phyloP scores from a whole-genome alignment of 2,329 filamentous ascomycete species.

The Arthrobotrys entomopaga region DNA sequence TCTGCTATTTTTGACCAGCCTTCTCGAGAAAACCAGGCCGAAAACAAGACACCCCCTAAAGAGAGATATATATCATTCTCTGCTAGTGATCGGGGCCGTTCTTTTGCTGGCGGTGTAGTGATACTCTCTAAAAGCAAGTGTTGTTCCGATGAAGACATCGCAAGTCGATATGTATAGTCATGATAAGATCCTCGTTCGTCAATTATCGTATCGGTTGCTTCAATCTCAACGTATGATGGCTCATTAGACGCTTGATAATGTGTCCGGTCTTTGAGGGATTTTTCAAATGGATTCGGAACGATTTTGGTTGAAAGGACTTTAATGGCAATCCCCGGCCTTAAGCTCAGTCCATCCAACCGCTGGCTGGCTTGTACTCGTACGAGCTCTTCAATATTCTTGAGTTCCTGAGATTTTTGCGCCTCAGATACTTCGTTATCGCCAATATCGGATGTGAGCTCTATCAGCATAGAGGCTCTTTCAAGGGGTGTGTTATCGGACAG shows the following conservation, averaged over 20 bases:
- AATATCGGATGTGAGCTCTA: background rate
- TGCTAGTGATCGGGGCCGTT: background rate
- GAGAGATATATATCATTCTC: background rate
- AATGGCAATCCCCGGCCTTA: background rate
- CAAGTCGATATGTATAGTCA: constrained; percentile 1
- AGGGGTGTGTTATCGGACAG: background rate
- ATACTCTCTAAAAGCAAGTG: too few species aligned
- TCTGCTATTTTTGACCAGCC: constrained; percentile 18
- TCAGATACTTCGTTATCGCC: background rate
- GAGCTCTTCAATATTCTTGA: background rate
- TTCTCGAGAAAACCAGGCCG: constrained; percentile 25
- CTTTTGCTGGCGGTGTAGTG: background rate
- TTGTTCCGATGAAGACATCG: constrained; percentile 31
- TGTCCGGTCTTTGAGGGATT: background rate
- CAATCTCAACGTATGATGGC: constrained; percentile 15
- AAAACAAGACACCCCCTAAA: background rate
- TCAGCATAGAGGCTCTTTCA: constrained; percentile 7
- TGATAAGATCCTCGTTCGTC: background rate
- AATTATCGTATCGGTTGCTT: background rate
- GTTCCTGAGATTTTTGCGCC: background rate
- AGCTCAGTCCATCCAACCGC: background rate
- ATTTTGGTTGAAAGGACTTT: background rate
- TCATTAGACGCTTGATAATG: background rate
- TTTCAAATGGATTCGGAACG: background rate
- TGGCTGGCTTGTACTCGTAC: too few species aligned